Evolutionary conservation across 352 stramenopile genomes (phyloP), one percentile per base, ranked within the genome.

Genomic region (Phytophthora foliorum): DNA sequence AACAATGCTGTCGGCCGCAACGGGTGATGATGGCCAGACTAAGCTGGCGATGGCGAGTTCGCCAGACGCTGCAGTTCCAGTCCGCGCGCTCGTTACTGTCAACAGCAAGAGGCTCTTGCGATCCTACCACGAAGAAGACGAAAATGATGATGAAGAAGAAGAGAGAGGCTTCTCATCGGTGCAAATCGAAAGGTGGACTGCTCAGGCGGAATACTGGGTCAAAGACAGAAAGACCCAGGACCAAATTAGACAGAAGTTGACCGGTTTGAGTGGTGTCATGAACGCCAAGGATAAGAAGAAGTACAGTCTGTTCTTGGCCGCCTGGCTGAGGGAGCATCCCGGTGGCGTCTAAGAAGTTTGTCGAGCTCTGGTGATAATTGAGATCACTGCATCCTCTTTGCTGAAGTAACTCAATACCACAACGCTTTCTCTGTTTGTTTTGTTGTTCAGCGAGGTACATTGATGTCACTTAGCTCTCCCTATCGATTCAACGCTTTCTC

Each of bases 241-340:
- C n/a, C n/a, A 24, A 16, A 55, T 55, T 3, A 39, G 41, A 25
- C 1, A 41, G 9, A 54, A 54, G 6, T 32, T 39, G 0, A 34
- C 48, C 7, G 17, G 6, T 9, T 4, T 11, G 27, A 21, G 9
- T n/a, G 32, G 25, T 34, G 36, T 44, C 16, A 44, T 44, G 36
- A 44, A 21, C 17, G 14, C 13, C 2, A 55, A 55, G 27, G 27
- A 22, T 16, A 19, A 14, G 27, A 8, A 19, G 2, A 55, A 52
- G n/a, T 55, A 55, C n/a, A 17, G 41, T 7, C 25, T 54, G 48
- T 55, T 55, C 27, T 11, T 39, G 24, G 48, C 48, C 5, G 48
- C 27, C n/a, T 55, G 17, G 14, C 24, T 53, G 25, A 53, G 36
- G 46, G 21, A 53, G 24, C 17, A 53, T 13, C 46, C 46, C 25